Conservation (phyloP, 257 asterid genomes). For the Linaria vulgaris region DNA sequence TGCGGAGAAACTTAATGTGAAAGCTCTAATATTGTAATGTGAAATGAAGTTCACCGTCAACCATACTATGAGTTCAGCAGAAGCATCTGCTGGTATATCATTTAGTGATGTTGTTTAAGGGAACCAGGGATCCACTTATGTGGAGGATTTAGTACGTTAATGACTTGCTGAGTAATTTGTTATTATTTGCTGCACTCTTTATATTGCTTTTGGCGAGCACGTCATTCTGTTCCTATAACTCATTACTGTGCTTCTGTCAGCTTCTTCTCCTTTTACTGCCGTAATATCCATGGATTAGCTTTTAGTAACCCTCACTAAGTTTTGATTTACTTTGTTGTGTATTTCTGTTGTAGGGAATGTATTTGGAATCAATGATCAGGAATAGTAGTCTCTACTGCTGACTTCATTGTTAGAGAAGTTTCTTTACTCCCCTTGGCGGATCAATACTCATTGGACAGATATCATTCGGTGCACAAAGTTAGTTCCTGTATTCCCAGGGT, state of each 20-base stretch:
- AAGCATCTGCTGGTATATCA: background rate
- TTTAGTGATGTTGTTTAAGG: constrained; percentile 5
- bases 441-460: background rate
- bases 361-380: constrained; percentile 68
- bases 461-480: constrained; percentile 21
- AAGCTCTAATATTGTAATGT: background rate
- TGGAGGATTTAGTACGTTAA: too few species aligned
- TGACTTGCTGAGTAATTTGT: too few species aligned
- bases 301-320: background rate
- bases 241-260: constrained; percentile 3
- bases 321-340: constrained; percentile 15
- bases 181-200: too few species aligned
- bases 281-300: background rate
- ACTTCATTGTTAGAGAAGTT: constrained; percentile 30
- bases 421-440: constrained; percentile 19
- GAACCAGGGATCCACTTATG: too few species aligned
- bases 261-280: background rate
- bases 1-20: background rate
- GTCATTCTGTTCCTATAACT: too few species aligned
- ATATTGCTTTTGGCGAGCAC: too few species aligned
- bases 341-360: constrained; percentile 53
- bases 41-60: background rate
- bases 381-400: constrained; percentile 27
- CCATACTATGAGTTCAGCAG: background rate
- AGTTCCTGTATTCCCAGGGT: constrained; percentile 12